These are phyloP conservation scores for Puccinellia tenuiflora DNA, from an alignment of 176 grass and related monocot genomes.

Conservation along the genomic window DNA sequence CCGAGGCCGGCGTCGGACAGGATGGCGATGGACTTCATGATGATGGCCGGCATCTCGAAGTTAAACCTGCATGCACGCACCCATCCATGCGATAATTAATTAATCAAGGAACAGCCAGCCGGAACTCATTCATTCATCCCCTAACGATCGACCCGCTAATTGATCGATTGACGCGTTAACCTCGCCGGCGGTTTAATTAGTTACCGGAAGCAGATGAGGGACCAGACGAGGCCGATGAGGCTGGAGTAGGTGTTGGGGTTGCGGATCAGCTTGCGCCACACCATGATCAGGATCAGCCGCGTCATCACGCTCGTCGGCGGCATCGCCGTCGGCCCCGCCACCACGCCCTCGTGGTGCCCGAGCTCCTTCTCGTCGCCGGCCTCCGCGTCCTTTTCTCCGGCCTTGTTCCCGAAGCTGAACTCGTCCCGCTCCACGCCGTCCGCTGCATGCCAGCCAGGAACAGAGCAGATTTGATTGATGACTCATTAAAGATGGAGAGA, in stretches of 20 bases:
- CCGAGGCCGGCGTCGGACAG: conserved; percentile 95
- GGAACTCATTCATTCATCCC: too few species aligned
- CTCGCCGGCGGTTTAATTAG: neutral
- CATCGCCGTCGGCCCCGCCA: conserved; percentile 41
- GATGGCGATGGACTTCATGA: conserved; percentile 87
- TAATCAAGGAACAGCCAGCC: too few species aligned
- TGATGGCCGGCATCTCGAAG: conserved; percentile 85
- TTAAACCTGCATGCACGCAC: conserved; percentile 60
- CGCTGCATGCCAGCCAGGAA: conserved; percentile 9
- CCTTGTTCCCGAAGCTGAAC: conserved; percentile 80
- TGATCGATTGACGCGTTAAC: neutral
- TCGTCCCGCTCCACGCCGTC: conserved; percentile 64
- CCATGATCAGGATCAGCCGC: conserved; percentile 96
- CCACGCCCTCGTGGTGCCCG: neutral
- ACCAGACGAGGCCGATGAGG: conserved; percentile 90
- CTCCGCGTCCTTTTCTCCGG: conserved; percentile 40
- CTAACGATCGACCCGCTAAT: neutral
- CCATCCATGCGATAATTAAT: too few species aligned
- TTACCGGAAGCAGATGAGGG: conserved; percentile 91
- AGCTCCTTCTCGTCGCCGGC: conserved; percentile 67
- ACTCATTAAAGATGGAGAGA: neutral
- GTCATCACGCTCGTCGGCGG: conserved; percentile 98
- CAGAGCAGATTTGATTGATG: neutral
- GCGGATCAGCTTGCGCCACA: conserved; percentile 98
- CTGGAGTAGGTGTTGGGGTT: conserved; percentile 99